Evolutionary conservation across 371 early-diverging fungal species (phyloP).

Genomic region (Mucor plumbeus): DNA sequence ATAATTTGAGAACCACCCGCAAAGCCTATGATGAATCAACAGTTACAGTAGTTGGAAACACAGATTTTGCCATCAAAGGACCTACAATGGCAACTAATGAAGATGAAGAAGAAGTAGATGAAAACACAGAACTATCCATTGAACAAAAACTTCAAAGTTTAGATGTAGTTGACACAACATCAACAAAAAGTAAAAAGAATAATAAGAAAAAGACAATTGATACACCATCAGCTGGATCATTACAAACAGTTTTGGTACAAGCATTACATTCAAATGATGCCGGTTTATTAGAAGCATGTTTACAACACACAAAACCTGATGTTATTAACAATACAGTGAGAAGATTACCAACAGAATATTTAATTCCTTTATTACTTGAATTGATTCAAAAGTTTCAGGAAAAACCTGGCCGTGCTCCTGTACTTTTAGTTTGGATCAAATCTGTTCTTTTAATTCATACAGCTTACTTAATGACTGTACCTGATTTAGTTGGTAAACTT

Average conservation of each 20-base stretch:
- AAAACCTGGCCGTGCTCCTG: constrained; percentile 68
- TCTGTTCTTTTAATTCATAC: constrained; percentile 73
- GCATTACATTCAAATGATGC: constrained; percentile 78
- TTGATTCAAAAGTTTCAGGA: constrained; percentile 70
- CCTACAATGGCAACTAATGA: constrained; percentile 30
- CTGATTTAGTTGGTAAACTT: constrained; percentile 68
- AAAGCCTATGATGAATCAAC: constrained; percentile 56
- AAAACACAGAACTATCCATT: constrained; percentile 36
- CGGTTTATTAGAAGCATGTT: constrained; percentile 69
- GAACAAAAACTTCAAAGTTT: constrained; percentile 43
- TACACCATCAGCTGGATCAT: constrained; percentile 59
- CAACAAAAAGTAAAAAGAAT: constrained; percentile 17
- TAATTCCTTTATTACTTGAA: constrained; percentile 75
- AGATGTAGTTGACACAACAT: constrained; percentile 33
- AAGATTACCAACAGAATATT: constrained; percentile 70
- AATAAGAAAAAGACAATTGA: constrained; percentile 30
- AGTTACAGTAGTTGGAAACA: constrained; percentile 48
- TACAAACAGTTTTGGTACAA: constrained; percentile 77
- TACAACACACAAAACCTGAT: constrained; percentile 64
- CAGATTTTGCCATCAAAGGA: constrained; percentile 46
- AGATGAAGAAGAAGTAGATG: constrained; percentile 20
- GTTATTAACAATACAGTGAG: constrained; percentile 73
- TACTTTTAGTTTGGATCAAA: constrained; percentile 78
- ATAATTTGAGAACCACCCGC: constrained; percentile 54
- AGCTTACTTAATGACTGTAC: constrained; percentile 73